These are phyloP conservation scores for Hibiscus mutabilis DNA, from an alignment of 345 rosid species.

Conservation along the genomic window DNA sequence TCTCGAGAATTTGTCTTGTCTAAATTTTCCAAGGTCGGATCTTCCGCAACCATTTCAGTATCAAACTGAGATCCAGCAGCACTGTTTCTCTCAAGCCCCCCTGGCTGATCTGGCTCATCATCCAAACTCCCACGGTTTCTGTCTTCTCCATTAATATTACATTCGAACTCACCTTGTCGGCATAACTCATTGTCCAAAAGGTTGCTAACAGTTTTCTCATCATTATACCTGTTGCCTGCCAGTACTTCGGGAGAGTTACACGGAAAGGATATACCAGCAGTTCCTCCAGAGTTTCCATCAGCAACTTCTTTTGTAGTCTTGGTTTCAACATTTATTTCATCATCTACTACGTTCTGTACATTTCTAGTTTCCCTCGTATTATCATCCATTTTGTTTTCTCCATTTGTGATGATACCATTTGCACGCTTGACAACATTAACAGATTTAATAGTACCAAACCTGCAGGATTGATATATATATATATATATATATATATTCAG, in stretches of 20 bases:
- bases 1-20: slow-evolving; percentile 9
- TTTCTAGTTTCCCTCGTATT: slow-evolving; percentile 16
- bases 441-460: slow-evolving; percentile 85
- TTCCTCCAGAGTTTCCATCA: slow-evolving; percentile 2
- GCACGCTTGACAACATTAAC: slow-evolving; percentile 48
- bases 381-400: slow-evolving; percentile 20
- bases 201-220: slow-evolving; percentile 22
- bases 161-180: slow-evolving; percentile 17
- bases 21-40: slow-evolving; percentile 1
- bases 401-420: slow-evolving; percentile 12
- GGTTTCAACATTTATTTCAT: slow-evolving; percentile 21
- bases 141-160: not conserved
- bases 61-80: slow-evolving; percentile 5
- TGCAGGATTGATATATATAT: slow-evolving; percentile 29
- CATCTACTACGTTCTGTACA: slow-evolving; percentile 7
- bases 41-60: slow-evolving; percentile 6
- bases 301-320: slow-evolving; percentile 14
- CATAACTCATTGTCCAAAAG: slow-evolving; percentile 21
- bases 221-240: slow-evolving; percentile 13
- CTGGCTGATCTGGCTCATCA: not conserved
- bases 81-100: not conserved
- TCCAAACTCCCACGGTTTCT: slow-evolving; percentile 2
- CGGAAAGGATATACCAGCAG: slow-evolving; percentile 11
- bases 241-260: not conserved
- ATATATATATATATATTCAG: not conserved